These are phyloP conservation scores for Gnomoniopsis sp. DNA, from an alignment of 2,329 filamentous ascomycete species.

Conservation along the genomic window DNA sequence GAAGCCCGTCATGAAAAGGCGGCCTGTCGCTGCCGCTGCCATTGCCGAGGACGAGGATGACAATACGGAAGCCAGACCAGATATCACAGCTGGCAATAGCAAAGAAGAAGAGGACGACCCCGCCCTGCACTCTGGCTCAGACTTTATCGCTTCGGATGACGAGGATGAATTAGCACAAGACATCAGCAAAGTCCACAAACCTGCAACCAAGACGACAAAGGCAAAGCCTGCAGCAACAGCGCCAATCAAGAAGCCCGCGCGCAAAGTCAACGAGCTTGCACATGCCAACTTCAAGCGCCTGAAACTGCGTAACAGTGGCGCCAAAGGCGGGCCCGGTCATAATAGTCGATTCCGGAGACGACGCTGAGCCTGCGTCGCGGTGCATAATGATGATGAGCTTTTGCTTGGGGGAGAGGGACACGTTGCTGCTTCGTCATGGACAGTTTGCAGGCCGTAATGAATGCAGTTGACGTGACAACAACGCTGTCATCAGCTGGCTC, in stretches of 20 bases:
- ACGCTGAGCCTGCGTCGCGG: constrained; percentile 24
- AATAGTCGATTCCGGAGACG: constrained; percentile 57
- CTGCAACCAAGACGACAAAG: constrained; percentile 18
- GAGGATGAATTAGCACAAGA: constrained; percentile 35
- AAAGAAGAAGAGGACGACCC: constrained; percentile 28
- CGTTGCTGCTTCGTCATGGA: too few species aligned
- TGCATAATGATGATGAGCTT: too few species aligned
- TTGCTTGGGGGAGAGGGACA: too few species aligned
- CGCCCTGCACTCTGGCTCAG: constrained; percentile 36
- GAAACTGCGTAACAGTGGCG: constrained; percentile 59
- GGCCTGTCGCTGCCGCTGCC: constrained; percentile 35
- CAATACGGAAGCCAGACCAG: constrained; percentile 34
- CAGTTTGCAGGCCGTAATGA: too few species aligned
- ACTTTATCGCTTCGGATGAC: constrained; percentile 35
- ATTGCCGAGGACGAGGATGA: constrained; percentile 32
- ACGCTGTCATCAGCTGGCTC: too few species aligned
- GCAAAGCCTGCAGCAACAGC: constrained; percentile 28
- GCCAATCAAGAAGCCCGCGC: constrained; percentile 47
- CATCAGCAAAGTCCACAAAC: neutral
- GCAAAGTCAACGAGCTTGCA: constrained; percentile 62
- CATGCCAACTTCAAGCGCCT: constrained; percentile 65
- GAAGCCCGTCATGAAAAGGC: constrained; percentile 47
- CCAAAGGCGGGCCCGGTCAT: constrained; percentile 58
- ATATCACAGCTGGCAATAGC: constrained; percentile 20
- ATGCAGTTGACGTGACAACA: too few species aligned